Base-by-base conservation (phyloP, 139 green algal genomes). In the Mesotaenium endlicherianum region DNA sequence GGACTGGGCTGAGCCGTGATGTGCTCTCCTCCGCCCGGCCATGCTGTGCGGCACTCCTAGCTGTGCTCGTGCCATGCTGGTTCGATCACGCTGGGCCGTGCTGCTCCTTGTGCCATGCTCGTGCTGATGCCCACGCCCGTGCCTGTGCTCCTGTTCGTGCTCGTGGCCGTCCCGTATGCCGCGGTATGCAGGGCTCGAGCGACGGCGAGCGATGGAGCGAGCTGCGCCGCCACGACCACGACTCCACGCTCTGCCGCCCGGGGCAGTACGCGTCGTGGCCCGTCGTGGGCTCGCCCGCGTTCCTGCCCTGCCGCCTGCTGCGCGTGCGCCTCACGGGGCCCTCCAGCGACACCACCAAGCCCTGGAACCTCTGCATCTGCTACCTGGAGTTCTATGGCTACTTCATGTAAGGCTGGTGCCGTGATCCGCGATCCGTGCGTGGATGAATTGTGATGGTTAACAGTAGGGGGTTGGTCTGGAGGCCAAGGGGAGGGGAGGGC, bases 181-280 rank as follows among this genome's bases (percentile, higher is more conserved):
- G n/a, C n/a, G n/a, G n/a, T n/a, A n/a, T n/a, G n/a, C 75, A 82
- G 75, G 50, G 57, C 0, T 82, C 75, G 20, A 36, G 38, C n/a
- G 67, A 82, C n/a, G 75, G 75, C 34, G 68, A 26, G n/a, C 17
- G 26, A 43, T 84, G 77, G 77, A 60, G 14, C 1, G 36, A 77
- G 41, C 77, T 84, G 16, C 60, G 42, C 16, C 17, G 14, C 26
- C 77, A 84, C 44, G 31, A 20, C 26, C n/a, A 77, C 34, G 77
- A 84, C 57, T 59, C 41, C 20, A 80, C 60, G 17, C 43, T 84
- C 16, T 84, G 31, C 44, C 38, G 43, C 30, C 77, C 77, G 44
- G 64, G 77, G 6, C 77, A 84, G 77, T 84, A 79, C 38, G 57
- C 57, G 5, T 78, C 77, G 30, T 84, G 77, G 77, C 77, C 77